A percentile compares a stretch with the other conserved stretches of the same genome.
phyloP scores from a whole-genome alignment of 2,329 filamentous ascomycete species.

The Myrmaecium sp. region DNA sequence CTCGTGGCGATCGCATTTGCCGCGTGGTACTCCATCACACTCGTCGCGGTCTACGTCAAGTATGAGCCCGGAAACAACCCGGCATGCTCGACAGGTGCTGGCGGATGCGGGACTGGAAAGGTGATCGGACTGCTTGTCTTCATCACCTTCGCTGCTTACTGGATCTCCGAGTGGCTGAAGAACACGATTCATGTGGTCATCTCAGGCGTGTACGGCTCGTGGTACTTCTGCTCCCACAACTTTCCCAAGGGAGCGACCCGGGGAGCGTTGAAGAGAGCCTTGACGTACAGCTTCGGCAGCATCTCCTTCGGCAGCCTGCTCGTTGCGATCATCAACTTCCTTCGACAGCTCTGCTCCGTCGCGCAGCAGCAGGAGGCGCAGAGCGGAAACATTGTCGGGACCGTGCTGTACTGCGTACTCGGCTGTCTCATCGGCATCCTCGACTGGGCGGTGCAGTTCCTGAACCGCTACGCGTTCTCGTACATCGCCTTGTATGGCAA shows the following conservation, averaged over 20 bases:
- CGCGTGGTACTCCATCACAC: conserved; percentile 72
- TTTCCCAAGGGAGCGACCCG: conserved; percentile 67
- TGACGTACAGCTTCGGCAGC: conserved; percentile 86
- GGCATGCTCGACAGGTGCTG: conserved; percentile 34
- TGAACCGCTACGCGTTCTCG: conserved; percentile 85
- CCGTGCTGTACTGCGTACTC: conserved; percentile 55
- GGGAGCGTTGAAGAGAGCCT: conserved; percentile 61
- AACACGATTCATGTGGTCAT: conserved; percentile 72
- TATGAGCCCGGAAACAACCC: conserved; percentile 54
- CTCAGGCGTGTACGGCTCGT: conserved; percentile 71
- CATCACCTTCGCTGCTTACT: conserved; percentile 81
- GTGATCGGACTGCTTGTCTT: conserved; percentile 77
- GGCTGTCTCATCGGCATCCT: conserved; percentile 61
- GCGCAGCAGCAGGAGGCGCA: conserved; percentile 48
- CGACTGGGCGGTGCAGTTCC: conserved; percentile 72
- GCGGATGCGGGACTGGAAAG: conserved; percentile 54
- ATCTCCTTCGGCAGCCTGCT: conserved; percentile 75
- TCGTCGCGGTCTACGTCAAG: conserved; percentile 73
- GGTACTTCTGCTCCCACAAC: conserved; percentile 64
- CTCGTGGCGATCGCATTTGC: conserved; percentile 57
- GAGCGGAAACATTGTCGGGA: conserved; percentile 51
- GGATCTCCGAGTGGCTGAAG: conserved; percentile 83
- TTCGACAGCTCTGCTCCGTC: conserved; percentile 69
- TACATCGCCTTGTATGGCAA: conserved; percentile 91
- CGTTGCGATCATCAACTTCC: conserved; percentile 71